Conservation (phyloP, 257 asterid species). For the Knoxia roxburghii region DNA sequence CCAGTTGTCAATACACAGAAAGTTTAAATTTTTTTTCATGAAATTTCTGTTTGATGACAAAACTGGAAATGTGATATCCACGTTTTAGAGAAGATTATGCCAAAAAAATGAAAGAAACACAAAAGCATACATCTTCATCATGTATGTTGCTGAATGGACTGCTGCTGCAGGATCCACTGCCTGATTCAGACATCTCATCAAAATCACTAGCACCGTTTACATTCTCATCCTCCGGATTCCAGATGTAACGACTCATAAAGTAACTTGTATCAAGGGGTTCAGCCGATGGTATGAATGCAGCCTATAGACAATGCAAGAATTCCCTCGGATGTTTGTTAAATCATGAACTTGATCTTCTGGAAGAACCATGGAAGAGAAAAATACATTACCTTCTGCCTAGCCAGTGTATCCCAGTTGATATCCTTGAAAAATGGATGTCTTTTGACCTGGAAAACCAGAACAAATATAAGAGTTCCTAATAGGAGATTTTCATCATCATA, state of each 20-base stretch:
- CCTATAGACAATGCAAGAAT: constrained; percentile 44
- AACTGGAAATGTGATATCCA: neutral
- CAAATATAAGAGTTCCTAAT: constrained; percentile 9
- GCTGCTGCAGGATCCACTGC: constrained; percentile 73
- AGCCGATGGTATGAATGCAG: constrained; percentile 79
- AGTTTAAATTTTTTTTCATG: neutral
- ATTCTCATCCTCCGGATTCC: constrained; percentile 86
- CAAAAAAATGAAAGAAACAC: neutral
- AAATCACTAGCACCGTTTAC: constrained; percentile 67
- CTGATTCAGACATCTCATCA: constrained; percentile 68
- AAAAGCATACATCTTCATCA: constrained; percentile 71
- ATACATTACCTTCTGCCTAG: constrained; percentile 75
- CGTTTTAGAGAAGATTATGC: neutral
- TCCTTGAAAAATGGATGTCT: constrained; percentile 63
- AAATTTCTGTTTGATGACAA: neutral
- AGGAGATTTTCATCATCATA: neutral
- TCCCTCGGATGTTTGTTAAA: neutral
- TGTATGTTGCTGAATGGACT: constrained; percentile 59
- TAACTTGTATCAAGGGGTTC: constrained; percentile 90
- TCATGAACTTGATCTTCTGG: neutral
- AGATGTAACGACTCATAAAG: constrained; percentile 93
- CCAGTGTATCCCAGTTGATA: constrained; percentile 87
- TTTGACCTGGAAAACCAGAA: constrained; percentile 57
- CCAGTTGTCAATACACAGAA: neutral
- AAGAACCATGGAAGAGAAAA: neutral